These are phyloP conservation scores for Penicillium oxalicum DNA, from an alignment of 2,329 filamentous ascomycete genomes.

Conservation along the genomic window DNA sequence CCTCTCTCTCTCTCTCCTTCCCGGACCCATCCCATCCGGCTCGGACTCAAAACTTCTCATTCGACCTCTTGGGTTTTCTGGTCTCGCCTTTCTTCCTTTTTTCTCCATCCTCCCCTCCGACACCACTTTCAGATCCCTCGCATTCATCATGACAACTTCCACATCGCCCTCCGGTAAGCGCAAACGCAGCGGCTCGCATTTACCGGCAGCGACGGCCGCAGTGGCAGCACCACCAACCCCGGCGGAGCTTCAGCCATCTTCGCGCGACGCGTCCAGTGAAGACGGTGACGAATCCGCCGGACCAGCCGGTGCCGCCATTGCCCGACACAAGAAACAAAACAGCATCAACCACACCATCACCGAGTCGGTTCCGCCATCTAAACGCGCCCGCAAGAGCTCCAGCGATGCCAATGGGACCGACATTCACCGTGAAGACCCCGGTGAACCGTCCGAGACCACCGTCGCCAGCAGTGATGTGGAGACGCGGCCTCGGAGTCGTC, in stretches of 20 bases:
- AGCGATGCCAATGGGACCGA: slow-evolving; percentile 27
- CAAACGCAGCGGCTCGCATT: slow-evolving; percentile 58
- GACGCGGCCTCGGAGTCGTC: slow-evolving; percentile 52
- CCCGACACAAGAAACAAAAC: slow-evolving; percentile 55
- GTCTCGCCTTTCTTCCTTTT: no score
- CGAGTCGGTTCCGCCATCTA: slow-evolving; percentile 57
- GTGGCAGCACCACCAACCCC: slow-evolving; percentile 49
- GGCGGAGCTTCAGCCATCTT: slow-evolving; percentile 64
- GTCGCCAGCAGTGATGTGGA: slow-evolving; percentile 64
- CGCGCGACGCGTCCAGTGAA: slow-evolving; percentile 76
- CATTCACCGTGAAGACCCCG: slow-evolving; percentile 52
- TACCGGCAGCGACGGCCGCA: slow-evolving; percentile 46
- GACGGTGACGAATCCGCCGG: slow-evolving; percentile 65
- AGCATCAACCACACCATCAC: slow-evolving; percentile 44
- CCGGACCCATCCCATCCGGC: no score
- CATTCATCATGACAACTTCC: slow-evolving; percentile 54
- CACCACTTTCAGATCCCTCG: slow-evolving; percentile 6
- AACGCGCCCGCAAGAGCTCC: slow-evolving; percentile 63
- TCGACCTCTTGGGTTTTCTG: no score
- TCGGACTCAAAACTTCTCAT: no score
- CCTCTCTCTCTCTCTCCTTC: no score
- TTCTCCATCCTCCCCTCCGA: background rate
- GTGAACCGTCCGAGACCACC: slow-evolving; percentile 65
- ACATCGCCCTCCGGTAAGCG: slow-evolving; percentile 61
- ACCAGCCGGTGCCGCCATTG: slow-evolving; percentile 27